Evolutionary conservation across 2,329 filamentous ascomycete genomes (phyloP).

Genomic region (Orbilia blumenaviensis): DNA sequence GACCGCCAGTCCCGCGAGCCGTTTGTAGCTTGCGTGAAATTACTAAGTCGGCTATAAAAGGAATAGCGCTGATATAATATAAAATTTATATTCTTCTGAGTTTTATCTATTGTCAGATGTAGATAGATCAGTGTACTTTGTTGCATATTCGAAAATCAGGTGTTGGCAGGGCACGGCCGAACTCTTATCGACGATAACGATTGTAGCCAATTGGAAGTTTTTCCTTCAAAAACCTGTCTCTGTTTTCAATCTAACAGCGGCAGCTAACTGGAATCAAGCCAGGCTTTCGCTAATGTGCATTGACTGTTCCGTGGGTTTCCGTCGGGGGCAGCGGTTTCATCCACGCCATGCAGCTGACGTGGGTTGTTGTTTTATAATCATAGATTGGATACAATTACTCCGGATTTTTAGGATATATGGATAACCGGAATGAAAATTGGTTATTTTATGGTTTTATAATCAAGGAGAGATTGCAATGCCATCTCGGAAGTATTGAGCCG

Average conservation of each 20-base stretch:
- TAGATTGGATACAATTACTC: not conserved
- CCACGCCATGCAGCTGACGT: conserved; percentile 17
- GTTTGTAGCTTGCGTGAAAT: too few relatives aligned
- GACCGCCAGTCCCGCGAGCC: too few relatives aligned
- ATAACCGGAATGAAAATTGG: not conserved
- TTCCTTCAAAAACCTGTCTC: not conserved
- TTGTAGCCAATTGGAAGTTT: not conserved
- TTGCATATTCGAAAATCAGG: not conserved
- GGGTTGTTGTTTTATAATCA: conserved; percentile 11
- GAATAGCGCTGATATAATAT: not conserved
- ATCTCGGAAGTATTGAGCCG: not conserved
- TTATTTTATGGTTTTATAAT: not conserved
- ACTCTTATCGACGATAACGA: not conserved
- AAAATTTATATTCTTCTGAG: too few relatives aligned
- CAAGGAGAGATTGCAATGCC: not conserved
- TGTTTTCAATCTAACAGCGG: not conserved
- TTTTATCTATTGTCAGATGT: too few relatives aligned
- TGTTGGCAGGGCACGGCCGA: not conserved
- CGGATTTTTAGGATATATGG: not conserved
- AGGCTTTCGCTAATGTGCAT: conserved; percentile 6
- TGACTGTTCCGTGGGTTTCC: conserved; percentile 6
- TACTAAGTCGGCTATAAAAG: too few relatives aligned
- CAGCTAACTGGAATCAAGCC: conserved; percentile 13
- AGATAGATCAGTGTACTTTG: too few relatives aligned
- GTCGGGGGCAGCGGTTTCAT: conserved; percentile 3